Base-by-base conservation (phyloP, 805 yeast genomes). In the Lipomyces sp. region DNA sequence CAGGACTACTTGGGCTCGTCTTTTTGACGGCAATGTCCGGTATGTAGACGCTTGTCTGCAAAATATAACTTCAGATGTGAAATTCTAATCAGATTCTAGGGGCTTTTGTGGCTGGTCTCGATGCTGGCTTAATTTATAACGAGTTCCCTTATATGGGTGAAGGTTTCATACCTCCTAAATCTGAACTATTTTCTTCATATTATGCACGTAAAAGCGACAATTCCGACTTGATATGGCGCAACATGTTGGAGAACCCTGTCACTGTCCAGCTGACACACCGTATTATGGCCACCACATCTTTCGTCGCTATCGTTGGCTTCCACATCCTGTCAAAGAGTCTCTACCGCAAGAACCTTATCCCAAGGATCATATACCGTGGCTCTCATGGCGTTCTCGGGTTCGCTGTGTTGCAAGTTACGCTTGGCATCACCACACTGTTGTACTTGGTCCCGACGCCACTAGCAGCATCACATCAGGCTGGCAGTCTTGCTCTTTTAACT, bases 401-500 rank as follows among this genome's bases (percentile, higher is more conserved):
- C 65, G 98, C 87, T 2, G 79, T 92, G 1, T 73, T 90, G 29
- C 99, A 95, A 79, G 97, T 88, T 2, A 80, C 90, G 0, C 81
- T 95, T 55, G 99, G 99, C 62, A 91, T 95, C 61, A 80, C 87
- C 37, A 95, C 99, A 0, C 82, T 95, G 72, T 77, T 93, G 30
- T 93, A 90, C 77, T 82, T 93, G 63, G 98, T 95, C 30, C 99
- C 99, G 35, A 87, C 90, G 32, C 90, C 97, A 37, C 79, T 94
- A 57, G 99, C 97, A 1, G 96, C 98, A 3, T 86, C 92, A 4
- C 99, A 95, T 77, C 99, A 95, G 81, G 97, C 97, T 7, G 98
- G 98, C 72, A 97, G 98, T 1, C 80, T 95, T 72, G 96, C 96
- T 0, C 81, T 95, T 59, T 81, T 95, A 73, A 93, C 99, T 0